Evolutionary conservation across 148 eudicot species (phyloP).

Genomic region (Arctostaphylos glauca): DNA sequence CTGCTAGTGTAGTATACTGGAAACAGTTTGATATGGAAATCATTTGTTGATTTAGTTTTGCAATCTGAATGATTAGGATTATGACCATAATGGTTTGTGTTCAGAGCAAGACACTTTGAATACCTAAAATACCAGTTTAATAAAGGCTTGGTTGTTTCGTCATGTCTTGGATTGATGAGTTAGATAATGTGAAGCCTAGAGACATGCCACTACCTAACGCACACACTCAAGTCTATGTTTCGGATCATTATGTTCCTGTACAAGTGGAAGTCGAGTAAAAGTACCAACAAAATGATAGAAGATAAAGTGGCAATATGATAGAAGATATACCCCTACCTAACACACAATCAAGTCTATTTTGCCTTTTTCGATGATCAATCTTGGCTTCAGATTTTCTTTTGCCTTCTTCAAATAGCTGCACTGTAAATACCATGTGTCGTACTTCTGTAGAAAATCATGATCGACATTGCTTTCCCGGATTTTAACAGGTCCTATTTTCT

Average conservation of each 20-base stretch:
- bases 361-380: neutral
- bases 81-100: neutral
- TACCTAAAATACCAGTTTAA: neutral
- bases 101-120: neutral
- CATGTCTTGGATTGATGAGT: neutral
- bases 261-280: neutral
- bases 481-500: conserved; percentile 52
- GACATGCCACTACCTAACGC: neutral
- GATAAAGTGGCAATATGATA: neutral
- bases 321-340: no score
- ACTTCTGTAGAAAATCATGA: neutral
- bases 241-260: neutral
- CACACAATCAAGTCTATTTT: neutral
- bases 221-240: neutral
- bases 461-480: conserved; percentile 1
- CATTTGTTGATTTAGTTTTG: neutral
- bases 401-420: conserved; percentile 3
- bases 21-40: neutral
- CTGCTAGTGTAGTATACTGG: neutral
- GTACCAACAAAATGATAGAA: neutral
- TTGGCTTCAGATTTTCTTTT: neutral
- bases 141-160: neutral
- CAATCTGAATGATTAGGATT: neutral
- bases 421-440: neutral
- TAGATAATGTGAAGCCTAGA: neutral